Evolutionary conservation across 352 stramenopile species (phyloP).

Genomic region (Phytophthora crassamura): DNA sequence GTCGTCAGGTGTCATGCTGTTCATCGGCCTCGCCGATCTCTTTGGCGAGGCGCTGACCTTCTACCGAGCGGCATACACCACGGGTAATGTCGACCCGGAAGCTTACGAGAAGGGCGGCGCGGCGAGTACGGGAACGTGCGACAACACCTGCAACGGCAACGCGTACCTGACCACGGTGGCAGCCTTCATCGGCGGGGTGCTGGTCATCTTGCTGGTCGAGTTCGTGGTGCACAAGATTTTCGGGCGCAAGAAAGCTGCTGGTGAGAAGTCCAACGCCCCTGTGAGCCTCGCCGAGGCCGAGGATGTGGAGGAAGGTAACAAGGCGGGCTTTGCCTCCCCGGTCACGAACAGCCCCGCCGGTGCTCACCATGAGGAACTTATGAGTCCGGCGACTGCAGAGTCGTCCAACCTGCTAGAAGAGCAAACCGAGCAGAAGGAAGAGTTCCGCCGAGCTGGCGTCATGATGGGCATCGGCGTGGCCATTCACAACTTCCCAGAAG

Average conservation of each 20-base stretch:
- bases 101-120: conserved; percentile 69
- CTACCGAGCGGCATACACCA: conserved; percentile 62
- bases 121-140: conserved; percentile 47
- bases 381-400: conserved; percentile 27
- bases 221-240: conserved; percentile 27
- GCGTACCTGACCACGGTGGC: conserved; percentile 62
- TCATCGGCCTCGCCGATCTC: conserved; percentile 72
- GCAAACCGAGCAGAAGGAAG: background rate
- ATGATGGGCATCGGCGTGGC: no score
- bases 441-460: no score
- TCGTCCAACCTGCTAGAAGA: conserved; percentile 29
- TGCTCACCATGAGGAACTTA: background rate
- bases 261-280: conserved; percentile 32
- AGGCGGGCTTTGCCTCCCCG: conserved; percentile 18
- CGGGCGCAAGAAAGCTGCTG: conserved; percentile 8
- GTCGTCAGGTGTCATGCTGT: conserved; percentile 80
- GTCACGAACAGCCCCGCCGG: background rate
- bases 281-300: background rate
- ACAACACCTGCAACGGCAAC: conserved; percentile 66
- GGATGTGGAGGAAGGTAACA: conserved; percentile 26
- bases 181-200: conserved; percentile 62
- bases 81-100: conserved; percentile 59
- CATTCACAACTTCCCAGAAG: no score
- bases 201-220: conserved; percentile 74
- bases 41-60: conserved; percentile 59